These are phyloP conservation scores for Solanum habrochaites DNA, from an alignment of 257 asterid species.

Conservation along the genomic window DNA sequence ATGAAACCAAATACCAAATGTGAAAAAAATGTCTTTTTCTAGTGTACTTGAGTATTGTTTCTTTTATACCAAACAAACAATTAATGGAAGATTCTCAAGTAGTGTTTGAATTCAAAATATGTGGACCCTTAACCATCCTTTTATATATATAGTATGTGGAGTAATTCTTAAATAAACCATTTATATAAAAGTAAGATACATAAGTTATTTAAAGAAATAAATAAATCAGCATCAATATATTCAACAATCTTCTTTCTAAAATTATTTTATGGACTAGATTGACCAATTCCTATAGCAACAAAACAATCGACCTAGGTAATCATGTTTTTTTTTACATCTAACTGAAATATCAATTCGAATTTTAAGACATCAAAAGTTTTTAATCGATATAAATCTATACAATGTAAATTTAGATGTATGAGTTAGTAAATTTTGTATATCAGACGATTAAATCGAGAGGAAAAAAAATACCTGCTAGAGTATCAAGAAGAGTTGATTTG, in stretches of 20 bases:
- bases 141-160: neutral
- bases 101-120: neutral
- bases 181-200: too few species aligned
- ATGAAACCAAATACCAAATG: neutral
- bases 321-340: neutral
- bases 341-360: neutral
- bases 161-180: neutral
- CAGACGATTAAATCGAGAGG: neutral
- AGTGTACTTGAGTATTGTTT: neutral
- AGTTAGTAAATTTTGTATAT: neutral
- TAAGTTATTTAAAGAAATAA: too few species aligned
- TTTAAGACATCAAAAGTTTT: neutral
- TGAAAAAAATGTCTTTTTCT: neutral
- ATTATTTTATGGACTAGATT: neutral
- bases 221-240: neutral
- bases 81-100: neutral
- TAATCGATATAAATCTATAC: too few species aligned
- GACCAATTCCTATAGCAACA: neutral
- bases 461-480: slow-evolving; percentile 30
- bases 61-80: neutral
- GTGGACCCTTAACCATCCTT: neutral
- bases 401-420: too few species aligned
- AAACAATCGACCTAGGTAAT: too few species aligned
- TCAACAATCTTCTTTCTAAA: rapidly evolving
- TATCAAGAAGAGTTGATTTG: slow-evolving; percentile 58